A percentile compares a stretch with the other conserved stretches of the same genome.
Evolutionary conservation across 2,329 filamentous ascomycete genomes (phyloP).

Genomic region (Alternaria gaisen): DNA sequence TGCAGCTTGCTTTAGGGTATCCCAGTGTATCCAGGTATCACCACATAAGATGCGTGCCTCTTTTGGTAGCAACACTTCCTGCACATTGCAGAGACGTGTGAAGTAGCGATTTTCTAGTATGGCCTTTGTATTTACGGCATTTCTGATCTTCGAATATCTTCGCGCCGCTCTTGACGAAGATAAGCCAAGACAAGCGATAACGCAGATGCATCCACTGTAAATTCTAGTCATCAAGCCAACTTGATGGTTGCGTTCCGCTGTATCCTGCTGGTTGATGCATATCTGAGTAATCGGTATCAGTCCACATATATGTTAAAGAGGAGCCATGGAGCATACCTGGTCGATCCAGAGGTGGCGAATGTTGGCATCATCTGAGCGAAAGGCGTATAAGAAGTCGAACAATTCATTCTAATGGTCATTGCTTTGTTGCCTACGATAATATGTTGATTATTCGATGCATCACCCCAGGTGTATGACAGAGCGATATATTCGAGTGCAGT

Average conservation of each 20-base stretch:
- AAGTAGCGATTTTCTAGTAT: slow-evolving; percentile 9
- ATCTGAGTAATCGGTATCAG: slow-evolving; percentile 7
- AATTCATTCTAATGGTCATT: not conserved
- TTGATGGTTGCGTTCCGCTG: slow-evolving; percentile 12
- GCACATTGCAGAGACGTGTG: slow-evolving; percentile 16
- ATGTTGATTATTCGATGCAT: not conserved
- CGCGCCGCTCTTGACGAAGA: not conserved
- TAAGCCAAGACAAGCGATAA: slow-evolving; percentile 9
- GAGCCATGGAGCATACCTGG: not conserved
- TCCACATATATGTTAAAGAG: not conserved
- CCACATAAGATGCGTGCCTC: slow-evolving; percentile 6
- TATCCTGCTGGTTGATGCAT: slow-evolving; percentile 12
- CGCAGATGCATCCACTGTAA: slow-evolving; percentile 4
- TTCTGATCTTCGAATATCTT: not conserved
- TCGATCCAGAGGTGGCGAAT: slow-evolving; percentile 12
- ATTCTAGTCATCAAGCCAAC: slow-evolving; percentile 14
- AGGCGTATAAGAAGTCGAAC: slow-evolving; percentile 8
- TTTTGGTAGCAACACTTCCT: slow-evolving; percentile 8
- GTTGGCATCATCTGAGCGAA: slow-evolving; percentile 2
- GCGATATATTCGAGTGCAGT: slow-evolving; percentile 2
- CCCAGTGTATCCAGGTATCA: slow-evolving; percentile 2
- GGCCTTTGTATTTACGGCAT: not conserved
- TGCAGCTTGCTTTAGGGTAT: not conserved
- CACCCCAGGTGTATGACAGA: slow-evolving; percentile 12
- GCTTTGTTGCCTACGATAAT: not conserved